A percentile compares a stretch with the other conserved stretches of the same genome.
phyloP scores from a whole-genome alignment of 2,329 filamentous ascomycete species.

The Exophiala lecanii-corni region DNA sequence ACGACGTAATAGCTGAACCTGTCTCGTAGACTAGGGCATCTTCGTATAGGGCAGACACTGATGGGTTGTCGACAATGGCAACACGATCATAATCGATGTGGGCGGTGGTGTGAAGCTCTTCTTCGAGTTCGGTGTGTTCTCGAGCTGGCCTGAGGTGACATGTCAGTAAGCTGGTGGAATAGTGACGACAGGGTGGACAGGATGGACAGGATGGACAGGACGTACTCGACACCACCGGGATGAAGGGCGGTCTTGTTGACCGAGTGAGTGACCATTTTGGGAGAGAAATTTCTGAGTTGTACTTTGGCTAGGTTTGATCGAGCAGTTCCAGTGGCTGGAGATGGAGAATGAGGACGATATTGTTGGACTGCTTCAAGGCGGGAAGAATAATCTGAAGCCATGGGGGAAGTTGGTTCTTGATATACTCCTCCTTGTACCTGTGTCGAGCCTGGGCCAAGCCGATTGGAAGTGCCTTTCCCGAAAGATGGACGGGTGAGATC shows the following conservation, averaged over 20 bases:
- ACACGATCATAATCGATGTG: conserved; percentile 99
- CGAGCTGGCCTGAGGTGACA: conserved; percentile 55
- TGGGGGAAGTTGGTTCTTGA: conserved; percentile 13
- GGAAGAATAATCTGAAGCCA: conserved; percentile 23
- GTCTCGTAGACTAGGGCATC: conserved; percentile 96
- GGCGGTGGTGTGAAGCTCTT: conserved; percentile 93
- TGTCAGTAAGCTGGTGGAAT: conserved; percentile 12
- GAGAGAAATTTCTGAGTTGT: conserved; percentile 20
- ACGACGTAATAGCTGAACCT: conserved; percentile 93
- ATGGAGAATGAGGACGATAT: conserved; percentile 24
- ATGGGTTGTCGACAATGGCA: conserved; percentile 93
- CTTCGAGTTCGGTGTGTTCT: conserved; percentile 95
- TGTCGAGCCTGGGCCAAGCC: conserved; percentile 19
- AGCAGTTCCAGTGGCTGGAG: conserved; percentile 22
- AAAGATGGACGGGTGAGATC: conserved; percentile 19
- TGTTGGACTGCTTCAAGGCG: conserved; percentile 21
- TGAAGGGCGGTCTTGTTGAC: conserved; percentile 93
- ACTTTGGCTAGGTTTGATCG: conserved; percentile 25
- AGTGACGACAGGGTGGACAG: conserved; percentile 8
- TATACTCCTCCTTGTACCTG: conserved; percentile 17
- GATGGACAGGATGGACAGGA: conserved; percentile 29
- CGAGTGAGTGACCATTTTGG: conserved; percentile 46
- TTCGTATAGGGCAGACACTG: conserved; percentile 94
- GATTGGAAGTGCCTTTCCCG: conserved; percentile 18
- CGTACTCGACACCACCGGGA: conserved; percentile 84